A percentile compares a stretch with the other conserved stretches of the same genome.
These are phyloP conservation scores for Anthracocystis panici-leucophaei DNA, from an alignment of 1,284 basidiomycete species.

Conservation along the genomic window DNA sequence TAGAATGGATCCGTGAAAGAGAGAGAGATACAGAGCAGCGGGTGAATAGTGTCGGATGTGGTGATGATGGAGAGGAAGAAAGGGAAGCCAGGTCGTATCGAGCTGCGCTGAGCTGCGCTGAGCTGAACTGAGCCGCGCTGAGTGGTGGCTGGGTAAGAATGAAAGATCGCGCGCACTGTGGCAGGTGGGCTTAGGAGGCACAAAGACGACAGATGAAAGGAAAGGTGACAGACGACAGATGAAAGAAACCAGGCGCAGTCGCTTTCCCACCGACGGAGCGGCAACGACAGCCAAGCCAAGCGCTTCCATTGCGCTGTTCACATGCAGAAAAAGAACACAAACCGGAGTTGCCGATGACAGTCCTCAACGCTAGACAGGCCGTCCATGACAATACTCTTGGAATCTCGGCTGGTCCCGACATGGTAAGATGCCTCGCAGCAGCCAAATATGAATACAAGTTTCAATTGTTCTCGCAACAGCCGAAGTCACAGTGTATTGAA, in stretches of 20 bases:
- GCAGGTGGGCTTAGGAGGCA: background rate
- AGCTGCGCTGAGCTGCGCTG: background rate
- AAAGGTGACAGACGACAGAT: background rate
- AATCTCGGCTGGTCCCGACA: background rate
- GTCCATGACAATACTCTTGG: background rate
- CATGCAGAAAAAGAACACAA: too few relatives aligned
- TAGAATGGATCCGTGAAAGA: background rate
- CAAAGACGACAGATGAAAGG: background rate
- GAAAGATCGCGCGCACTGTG: background rate
- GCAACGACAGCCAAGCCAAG: too few relatives aligned
- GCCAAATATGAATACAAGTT: background rate
- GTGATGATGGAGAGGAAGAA: background rate
- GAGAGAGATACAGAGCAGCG: too few relatives aligned
- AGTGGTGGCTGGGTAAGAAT: background rate
- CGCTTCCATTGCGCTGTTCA: too few relatives aligned
- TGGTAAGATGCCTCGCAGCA: conserved; percentile 1
- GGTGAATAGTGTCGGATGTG: background rate
- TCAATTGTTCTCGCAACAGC: background rate
- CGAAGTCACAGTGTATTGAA: background rate
- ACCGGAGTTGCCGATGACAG: too few relatives aligned
- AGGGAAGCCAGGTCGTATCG: background rate
- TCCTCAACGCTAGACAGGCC: background rate
- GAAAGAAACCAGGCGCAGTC: background rate
- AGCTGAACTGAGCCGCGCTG: background rate
- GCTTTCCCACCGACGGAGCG: background rate